Conservation (phyloP, 805 yeast species). For the Suhomyces pyralidae region DNA sequence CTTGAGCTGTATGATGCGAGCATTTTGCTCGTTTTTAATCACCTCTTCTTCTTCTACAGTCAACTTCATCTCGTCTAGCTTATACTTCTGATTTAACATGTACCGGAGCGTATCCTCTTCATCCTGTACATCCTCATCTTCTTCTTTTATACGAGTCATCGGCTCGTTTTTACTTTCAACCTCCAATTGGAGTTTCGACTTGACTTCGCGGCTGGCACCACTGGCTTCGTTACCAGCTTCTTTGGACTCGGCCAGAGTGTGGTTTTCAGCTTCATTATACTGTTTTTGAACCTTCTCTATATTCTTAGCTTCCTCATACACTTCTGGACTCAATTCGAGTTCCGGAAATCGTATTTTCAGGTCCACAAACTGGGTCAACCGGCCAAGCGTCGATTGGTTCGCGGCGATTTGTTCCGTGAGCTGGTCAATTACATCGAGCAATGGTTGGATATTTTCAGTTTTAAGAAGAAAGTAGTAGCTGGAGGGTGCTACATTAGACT, state of each 20-base stretch:
- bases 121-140: neutral
- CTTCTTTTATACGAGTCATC: neutral
- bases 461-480: conserved; percentile 17
- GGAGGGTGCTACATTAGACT: neutral
- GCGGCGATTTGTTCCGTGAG: conserved; percentile 19
- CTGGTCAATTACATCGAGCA: conserved; percentile 20
- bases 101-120: conserved; percentile 13
- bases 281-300: neutral
- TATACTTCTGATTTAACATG: conserved; percentile 25
- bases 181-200: neutral
- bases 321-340: neutral
- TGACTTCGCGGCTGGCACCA: no score
- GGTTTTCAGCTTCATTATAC: neutral
- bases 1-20: conserved; percentile 20
- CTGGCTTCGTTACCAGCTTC: no score
- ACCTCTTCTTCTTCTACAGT: neutral
- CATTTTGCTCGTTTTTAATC: conserved; percentile 8
- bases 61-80: conserved; percentile 15
- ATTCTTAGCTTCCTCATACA: neutral
- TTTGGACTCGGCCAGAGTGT: neutral
- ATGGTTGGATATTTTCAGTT: conserved; percentile 34
- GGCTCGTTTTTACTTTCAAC: neutral
- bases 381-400: conserved; percentile 23
- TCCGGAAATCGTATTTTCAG: conserved; percentile 9
- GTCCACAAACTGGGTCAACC: conserved; percentile 23